Base-by-base conservation (phyloP, 2,329 filamentous ascomycete genomes). In the Aureobasidium zeae region DNA sequence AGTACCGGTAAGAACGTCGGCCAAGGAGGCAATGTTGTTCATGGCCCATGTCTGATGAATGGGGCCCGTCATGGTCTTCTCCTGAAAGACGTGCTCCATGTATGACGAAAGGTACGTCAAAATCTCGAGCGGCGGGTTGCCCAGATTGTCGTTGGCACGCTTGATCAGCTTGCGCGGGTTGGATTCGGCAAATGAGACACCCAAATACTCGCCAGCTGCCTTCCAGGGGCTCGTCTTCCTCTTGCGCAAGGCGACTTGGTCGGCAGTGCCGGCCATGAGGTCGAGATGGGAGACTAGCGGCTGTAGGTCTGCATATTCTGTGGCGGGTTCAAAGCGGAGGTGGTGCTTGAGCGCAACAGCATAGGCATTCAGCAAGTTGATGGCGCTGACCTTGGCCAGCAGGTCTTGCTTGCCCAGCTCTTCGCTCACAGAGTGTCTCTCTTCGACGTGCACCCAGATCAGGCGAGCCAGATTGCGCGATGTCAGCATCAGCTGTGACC, bases 121-220 rank as follows among this genome's bases (percentile, higher is more conserved):
- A 42, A 91, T 83, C 59, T 93, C 86, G 7, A 89, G 69, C 0
- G 86, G 86, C n/a, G 89, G 70, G 60, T 93, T 88, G 44, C 86
- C 86, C 10, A 89, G 71, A 1, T 85, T 83, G 52, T 74, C 76
- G 50, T 76, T 73, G 11, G 83, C 75, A 31, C 74, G 73, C 71
- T 91, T 91, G 62, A 91, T 70, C 33, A 74, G 64, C 65, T 87
- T 87, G 46, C 83, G 74, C 0, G 86, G 86, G 63, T 91, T 91
- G 41, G 79, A 83, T 46, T 77, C 72, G 4, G 84, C 83, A 55
- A 89, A 85, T 0, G 81, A 77, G 5, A 93, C 62, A 3, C 86
- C 86, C 0, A 93, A 72, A 51, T 83, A 84, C 56, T 85, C 78
- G 33, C 84, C 84, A 7, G 49, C 31, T 2, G 49, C 42, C 33